Evolutionary conservation across 768 basidiomycete genomes (phyloP), one percentile per base, ranked within the genome.

Genomic region (Auricularia sp.): DNA sequence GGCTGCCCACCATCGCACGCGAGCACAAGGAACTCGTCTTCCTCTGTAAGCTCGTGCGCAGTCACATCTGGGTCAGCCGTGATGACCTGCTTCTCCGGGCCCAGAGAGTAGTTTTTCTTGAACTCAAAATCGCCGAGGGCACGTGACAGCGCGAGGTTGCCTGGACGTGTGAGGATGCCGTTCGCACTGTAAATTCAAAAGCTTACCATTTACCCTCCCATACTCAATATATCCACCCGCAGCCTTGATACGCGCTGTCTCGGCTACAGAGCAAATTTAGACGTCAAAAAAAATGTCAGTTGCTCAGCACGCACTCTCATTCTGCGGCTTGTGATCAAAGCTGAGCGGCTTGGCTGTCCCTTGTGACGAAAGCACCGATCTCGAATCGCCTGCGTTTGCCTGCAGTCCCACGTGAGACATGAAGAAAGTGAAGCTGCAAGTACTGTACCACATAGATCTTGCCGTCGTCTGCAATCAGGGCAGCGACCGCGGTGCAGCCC

Each of bases 71-170:
- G 97, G 74, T 99, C 85, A 45, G 92, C 84, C 1, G 97, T 98
- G 69, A 99, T 97, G 65, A 95, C 87, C 76, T 99, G 97, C 62
- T 85, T 83, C 76, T 98, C 96, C 18, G 95, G 87, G 51, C 83
- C 75, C 10, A 98, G 75, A 18, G 82, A 76, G 61, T 84, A 84
- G 73, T 95, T 96, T 78, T 96, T 94, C 81, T 99, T 99, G 83
- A 97, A 99, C 68, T 97, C 94, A 74, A 99, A 98, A 75, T 99
- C 97, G 64, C 97, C 97, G 34, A 99, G 78, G 3, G 97, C 97
- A 70, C 97, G 83, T 16, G 95, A 95, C 45, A 98, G 78, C 0
- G 97, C 96, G 65, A 99, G 86, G 73, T 98, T 98, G 68, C 96
- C 95, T 97, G 70, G 8, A 62, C 14, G 45, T 37, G 36, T 66